Conservation (phyloP, 192 early-diverging fungal species). For the Podila clonocystis region DNA sequence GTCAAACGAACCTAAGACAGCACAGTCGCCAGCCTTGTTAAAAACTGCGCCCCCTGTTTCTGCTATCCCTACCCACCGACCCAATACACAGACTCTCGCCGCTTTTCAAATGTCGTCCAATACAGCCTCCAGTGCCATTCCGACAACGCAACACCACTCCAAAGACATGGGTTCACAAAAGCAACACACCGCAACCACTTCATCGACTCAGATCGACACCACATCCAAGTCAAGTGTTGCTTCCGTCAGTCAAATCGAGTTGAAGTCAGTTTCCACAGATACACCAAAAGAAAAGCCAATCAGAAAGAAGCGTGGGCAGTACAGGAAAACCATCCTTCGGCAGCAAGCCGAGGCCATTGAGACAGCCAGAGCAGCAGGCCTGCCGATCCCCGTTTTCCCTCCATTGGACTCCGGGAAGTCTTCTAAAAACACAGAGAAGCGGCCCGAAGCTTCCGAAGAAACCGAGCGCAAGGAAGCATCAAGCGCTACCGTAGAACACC, state of each 20-base stretch:
- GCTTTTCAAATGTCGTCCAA: not conserved
- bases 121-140: not conserved
- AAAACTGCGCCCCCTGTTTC: not conserved
- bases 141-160: too few relatives aligned
- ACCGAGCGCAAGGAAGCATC: not conserved
- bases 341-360: slow-evolving; percentile 38
- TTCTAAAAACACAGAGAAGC: not conserved
- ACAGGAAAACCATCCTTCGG: slow-evolving; percentile 47
- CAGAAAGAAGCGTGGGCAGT: slow-evolving; percentile 39
- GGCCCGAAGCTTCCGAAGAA: not conserved
- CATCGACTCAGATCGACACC: too few relatives aligned
- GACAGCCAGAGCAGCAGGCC: slow-evolving; percentile 22
- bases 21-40: not conserved
- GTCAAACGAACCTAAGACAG: not conserved
- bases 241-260: not conserved
- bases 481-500: slow-evolving; percentile 15
- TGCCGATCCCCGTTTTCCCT: slow-evolving; percentile 13
- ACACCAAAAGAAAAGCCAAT: not conserved
- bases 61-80: not conserved
- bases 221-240: not conserved
- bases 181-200: too few relatives aligned
- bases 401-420: not conserved
- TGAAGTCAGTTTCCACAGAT: not conserved
- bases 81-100: not conserved
- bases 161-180: too few relatives aligned